phyloP scores from a whole-genome alignment of 495 filamentous ascomycete genomes.

The Lichenothelia convexa region DNA sequence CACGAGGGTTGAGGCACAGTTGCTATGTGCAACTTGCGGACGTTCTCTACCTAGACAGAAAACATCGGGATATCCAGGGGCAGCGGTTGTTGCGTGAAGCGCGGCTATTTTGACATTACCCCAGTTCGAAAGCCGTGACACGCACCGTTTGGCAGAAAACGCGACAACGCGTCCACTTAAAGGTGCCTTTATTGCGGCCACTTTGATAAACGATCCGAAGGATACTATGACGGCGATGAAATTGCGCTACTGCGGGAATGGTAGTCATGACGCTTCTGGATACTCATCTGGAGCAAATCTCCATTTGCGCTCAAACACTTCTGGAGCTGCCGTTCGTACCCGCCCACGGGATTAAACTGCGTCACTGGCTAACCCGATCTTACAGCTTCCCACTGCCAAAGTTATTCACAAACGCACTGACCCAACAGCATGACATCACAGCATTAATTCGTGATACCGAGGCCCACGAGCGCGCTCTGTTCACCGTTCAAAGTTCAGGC shows the following conservation, averaged over 20 bases:
- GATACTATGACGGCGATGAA: background rate
- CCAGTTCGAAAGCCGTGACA: no score
- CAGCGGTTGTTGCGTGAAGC: no score
- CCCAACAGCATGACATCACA: constrained; percentile 79
- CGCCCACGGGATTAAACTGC: background rate
- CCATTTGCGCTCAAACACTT: constrained; percentile 64
- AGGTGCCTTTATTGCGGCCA: no score
- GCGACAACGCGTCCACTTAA: no score
- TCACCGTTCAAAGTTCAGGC: constrained; percentile 62
- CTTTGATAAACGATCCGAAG: no score
- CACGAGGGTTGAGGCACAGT: no score
- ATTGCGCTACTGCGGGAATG: constrained; percentile 1
- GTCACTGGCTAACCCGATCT: background rate
- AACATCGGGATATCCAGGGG: no score
- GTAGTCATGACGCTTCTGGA: constrained; percentile 49
- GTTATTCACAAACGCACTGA: constrained; percentile 86
- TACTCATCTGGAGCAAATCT: constrained; percentile 80
- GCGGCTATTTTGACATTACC: no score
- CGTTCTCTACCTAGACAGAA: no score
- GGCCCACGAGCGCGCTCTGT: constrained; percentile 83
- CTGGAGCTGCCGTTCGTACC: constrained; percentile 63
- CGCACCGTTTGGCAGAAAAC: no score
- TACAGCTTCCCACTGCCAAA: constrained; percentile 73
- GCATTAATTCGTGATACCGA: constrained; percentile 90
- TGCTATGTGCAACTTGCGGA: no score